Conservation (phyloP, 2,329 filamentous ascomycete species). For the Aureobasidium sp. region DNA sequence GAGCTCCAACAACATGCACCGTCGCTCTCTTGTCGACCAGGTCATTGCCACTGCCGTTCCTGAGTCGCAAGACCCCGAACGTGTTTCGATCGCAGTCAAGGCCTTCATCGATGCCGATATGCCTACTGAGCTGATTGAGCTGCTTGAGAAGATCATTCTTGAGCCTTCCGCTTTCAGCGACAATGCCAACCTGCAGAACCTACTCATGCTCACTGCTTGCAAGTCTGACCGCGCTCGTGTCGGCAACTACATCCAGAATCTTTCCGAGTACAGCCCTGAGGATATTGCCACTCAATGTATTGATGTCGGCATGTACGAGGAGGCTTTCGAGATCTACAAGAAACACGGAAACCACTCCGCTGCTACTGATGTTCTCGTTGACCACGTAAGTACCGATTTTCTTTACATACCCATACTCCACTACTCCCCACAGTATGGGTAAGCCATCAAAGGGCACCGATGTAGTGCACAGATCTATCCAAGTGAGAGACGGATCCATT, state of each 20-base stretch:
- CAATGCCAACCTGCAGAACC: conserved; percentile 91
- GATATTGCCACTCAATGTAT: conserved; percentile 93
- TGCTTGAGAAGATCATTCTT: conserved; percentile 98
- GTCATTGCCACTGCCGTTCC: conserved; percentile 93
- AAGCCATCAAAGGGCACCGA: too few species aligned
- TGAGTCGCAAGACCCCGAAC: conserved; percentile 84
- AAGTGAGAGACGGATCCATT: background rate
- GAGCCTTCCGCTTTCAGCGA: conserved; percentile 99
- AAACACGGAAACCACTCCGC: conserved; percentile 85
- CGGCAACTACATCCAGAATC: conserved; percentile 91
- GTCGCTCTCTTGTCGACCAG: conserved; percentile 89
- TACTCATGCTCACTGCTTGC: conserved; percentile 91
- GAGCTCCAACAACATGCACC: conserved; percentile 91
- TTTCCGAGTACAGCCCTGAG: conserved; percentile 81
- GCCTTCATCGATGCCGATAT: conserved; percentile 87
- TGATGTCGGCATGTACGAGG: conserved; percentile 88
- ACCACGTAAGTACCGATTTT: conserved; percentile 66
- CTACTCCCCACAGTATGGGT: background rate
- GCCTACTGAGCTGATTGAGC: conserved; percentile 88
- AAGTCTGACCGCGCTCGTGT: conserved; percentile 93
- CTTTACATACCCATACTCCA: too few species aligned
- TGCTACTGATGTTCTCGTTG: conserved; percentile 85
- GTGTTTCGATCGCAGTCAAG: conserved; percentile 90
- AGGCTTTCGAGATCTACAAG: conserved; percentile 98
- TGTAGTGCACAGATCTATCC: background rate